phyloP scores from a whole-genome alignment of 2,329 filamentous ascomycete species.

The Colletotrichum paranaense region DNA sequence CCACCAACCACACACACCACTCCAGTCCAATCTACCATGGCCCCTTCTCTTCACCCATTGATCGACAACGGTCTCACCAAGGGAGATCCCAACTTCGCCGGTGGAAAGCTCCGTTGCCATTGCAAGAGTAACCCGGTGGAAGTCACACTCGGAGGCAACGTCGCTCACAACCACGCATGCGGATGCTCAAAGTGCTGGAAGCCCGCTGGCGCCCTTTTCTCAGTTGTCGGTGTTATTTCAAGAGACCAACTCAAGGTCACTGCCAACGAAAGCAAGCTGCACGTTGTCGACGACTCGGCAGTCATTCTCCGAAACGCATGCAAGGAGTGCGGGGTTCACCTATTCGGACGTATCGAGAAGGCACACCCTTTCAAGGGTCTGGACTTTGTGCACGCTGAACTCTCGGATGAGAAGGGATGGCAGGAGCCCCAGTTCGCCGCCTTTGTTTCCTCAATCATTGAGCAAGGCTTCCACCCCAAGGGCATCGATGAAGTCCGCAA shows the following conservation, averaged over 20 bases:
- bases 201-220: conserved; percentile 71
- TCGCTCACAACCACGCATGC: conserved; percentile 77
- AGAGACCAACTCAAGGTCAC: conserved; percentile 65
- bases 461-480: conserved; percentile 71
- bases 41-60: conserved; percentile 67
- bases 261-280: conserved; percentile 67
- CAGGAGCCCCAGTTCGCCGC: conserved; percentile 78
- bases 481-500: conserved; percentile 65
- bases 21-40: conserved; percentile 39
- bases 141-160: conserved; percentile 66
- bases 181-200: conserved; percentile 82
- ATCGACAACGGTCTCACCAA: conserved; percentile 71
- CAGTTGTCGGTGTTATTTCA: conserved; percentile 71
- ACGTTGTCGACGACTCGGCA: conserved; percentile 65
- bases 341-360: conserved; percentile 73
- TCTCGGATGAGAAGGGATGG: conserved; percentile 72
- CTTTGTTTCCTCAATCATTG: conserved; percentile 75
- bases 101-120: conserved; percentile 72
- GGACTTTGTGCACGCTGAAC: conserved; percentile 76
- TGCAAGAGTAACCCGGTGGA: conserved; percentile 67
- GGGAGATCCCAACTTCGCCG: conserved; percentile 64
- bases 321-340: conserved; percentile 68
- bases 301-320: conserved; percentile 72
- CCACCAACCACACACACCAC: not conserved
- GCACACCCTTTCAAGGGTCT: conserved; percentile 76